Base-by-base conservation (phyloP, 495 filamentous ascomycete species). In the Penicilliopsis zonata region DNA sequence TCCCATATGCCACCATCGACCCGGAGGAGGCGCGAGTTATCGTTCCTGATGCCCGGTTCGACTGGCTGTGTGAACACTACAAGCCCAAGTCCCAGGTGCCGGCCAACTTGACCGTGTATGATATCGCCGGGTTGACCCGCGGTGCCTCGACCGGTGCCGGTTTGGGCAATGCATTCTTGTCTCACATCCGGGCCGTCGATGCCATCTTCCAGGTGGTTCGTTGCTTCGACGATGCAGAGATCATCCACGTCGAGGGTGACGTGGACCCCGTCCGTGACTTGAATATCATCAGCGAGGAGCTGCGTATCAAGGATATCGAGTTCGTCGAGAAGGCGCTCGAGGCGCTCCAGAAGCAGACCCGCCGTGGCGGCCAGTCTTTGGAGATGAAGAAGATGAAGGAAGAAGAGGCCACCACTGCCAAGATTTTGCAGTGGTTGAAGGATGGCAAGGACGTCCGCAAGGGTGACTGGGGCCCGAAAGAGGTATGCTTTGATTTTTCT, bases 121-220 rank as follows among this genome's bases (percentile, higher is more conserved):
- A 99, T 69, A 99, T 99, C 52, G 92, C 92, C 46, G 92, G 92
- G 63, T 69, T 99, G 41, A 99, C 92, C 21, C 76, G 85, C 42
- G 92, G 92, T 37, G 88, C 92, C 25, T 99, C 92, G 3, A 95
- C 88, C 36, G 92, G 92, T 61, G 90, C 86, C 40, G 92, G 92
- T 67, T 76, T 99, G 23, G 92, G 92, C 47, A 99, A 99, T 60
- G 76, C 87, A 38, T 99, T 99, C 74, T 66, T 99, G 58, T 95
- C 88, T 9, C 92, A 99, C 57, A 99, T 99, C 47, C 85, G 92
- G 50, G 92, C 90, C 33, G 92, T 99, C 64, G 92, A 99, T 67
- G 92, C 92, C 55, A 94, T 99, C 63, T 99, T 95, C 72, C 87
- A 96, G 66, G 92, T 99, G 25, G 92, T 99, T 22, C 78, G 92